Evolutionary conservation across 129 eudicot genomes (phyloP), one percentile per base, ranked within the genome.

Genomic region (Artemisia tridentata): DNA sequence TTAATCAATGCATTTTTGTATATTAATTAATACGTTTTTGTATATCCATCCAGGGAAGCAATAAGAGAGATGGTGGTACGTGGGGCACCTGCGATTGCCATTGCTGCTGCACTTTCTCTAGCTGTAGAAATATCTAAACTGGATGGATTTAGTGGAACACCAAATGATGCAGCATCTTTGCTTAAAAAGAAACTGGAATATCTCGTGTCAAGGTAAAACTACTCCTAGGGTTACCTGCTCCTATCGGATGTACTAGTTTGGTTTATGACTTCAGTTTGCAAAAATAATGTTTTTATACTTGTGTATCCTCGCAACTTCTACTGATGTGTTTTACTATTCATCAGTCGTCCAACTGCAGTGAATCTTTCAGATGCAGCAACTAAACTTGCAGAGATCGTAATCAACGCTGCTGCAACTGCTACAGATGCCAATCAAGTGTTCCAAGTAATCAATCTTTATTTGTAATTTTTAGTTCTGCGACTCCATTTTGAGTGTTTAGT

Each of bases 51-150:
- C 74, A 93, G 97, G 99, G 72, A 51, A 72, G 99, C 99, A 57
- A 90, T 93, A 72, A 76, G 77, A 79, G 99, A 93, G 18, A 93
- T 93, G 99, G 99, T 93, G 73, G 99, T 93, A 45, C 97, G 99
- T 21, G 99, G 97, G 43, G 99, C 99, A 41, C 99, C 97, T 61
- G 99, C 99, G 25, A 93, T 93, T 27, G 99, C 99, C 71, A 85
- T 89, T 60, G 99, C 99, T 50, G 99, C 95, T 17, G 99, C 96
- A 13, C 97, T 93, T 29, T 87, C 97, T n/a, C 78, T 93, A 43
- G 97, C 99, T 0, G 97, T 90, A 20, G 92, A 90, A 82, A 73
- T 75, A 68, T 84, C 84, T 58, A 85, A 82, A 60, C 75, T 82
- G 14, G 64, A 60, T 45, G 65, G 75, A 60, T 85, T 83, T 76